These are phyloP conservation scores for Cochlearia excelsa DNA, from an alignment of 345 rosid species.

Conservation along the genomic window DNA sequence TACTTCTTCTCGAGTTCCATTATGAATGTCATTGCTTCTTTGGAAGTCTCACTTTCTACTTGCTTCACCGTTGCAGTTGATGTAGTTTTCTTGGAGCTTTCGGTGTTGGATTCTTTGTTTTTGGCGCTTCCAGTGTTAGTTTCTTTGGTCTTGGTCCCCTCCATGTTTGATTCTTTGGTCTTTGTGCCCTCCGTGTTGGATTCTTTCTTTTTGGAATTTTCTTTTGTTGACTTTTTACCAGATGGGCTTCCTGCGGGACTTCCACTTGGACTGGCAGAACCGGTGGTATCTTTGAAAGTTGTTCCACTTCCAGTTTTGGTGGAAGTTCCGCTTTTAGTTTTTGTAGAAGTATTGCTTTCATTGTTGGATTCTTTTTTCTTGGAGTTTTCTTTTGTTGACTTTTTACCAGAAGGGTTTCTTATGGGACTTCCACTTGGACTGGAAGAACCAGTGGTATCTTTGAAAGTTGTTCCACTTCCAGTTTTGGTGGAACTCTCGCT, in stretches of 20 bases:
- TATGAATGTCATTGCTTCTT: constrained; percentile 30
- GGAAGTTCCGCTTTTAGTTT: not conserved
- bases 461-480: not conserved
- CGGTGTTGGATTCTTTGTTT: not conserved
- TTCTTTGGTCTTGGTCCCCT: not conserved
- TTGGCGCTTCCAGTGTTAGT: not conserved
- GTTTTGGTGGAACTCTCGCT: too few relatives aligned
- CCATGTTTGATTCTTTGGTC: too few relatives aligned
- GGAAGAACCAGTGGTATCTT: constrained; percentile 11
- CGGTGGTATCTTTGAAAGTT: constrained; percentile 13
- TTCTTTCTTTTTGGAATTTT: not conserved
- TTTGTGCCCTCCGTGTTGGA: not conserved
- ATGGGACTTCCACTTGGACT: constrained; percentile 19
- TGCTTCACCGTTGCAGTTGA: constrained; percentile 11
- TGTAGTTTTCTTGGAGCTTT: not conserved
- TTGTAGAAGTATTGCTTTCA: not conserved
- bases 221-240: not conserved
- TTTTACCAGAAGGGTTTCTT: constrained; percentile 8
- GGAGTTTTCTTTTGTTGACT: not conserved
- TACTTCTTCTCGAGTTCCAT: constrained; percentile 32
- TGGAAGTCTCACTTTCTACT: constrained; percentile 28
- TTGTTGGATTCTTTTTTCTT: not conserved
- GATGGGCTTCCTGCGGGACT: constrained; percentile 20
- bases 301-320: not conserved
- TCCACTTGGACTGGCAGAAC: constrained; percentile 14